Percentiles rank a stretch among this genome's conserved stretches.
phyloP scores from a whole-genome alignment of 116 monocot species.

The Cymodocea nodosa region DNA sequence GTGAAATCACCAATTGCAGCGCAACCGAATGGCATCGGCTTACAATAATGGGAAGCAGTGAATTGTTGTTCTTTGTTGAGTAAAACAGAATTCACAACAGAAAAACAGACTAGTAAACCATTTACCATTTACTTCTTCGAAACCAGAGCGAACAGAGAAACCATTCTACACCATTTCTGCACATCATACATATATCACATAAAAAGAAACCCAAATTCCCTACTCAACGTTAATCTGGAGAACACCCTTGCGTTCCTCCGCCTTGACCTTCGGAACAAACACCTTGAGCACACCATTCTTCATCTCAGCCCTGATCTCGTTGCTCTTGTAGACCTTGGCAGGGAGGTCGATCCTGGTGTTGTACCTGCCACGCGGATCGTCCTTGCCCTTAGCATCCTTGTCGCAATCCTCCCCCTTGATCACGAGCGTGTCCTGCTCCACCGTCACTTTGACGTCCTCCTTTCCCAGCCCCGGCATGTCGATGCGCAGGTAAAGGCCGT shows the following conservation, averaged over 20 bases:
- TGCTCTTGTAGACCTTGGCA: slow-evolving; percentile 31
- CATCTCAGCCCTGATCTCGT: slow-evolving; percentile 69
- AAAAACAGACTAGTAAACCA: too few species aligned
- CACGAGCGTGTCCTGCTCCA: slow-evolving; percentile 52
- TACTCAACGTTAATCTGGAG: slow-evolving; percentile 28
- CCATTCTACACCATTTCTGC: too few species aligned
- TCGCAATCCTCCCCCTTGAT: slow-evolving; percentile 31
- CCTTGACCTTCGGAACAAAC: slow-evolving; percentile 52
- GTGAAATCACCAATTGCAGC: too few species aligned
- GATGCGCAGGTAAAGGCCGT: slow-evolving; percentile 50
- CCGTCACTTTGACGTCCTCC: slow-evolving; percentile 58
- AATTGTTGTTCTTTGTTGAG: too few species aligned
- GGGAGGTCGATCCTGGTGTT: slow-evolving; percentile 33
- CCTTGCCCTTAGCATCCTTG: slow-evolving; percentile 6
- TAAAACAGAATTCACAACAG: too few species aligned
- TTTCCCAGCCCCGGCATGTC: slow-evolving; percentile 93
- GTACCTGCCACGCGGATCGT: slow-evolving; percentile 11
- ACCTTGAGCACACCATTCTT: slow-evolving; percentile 75
- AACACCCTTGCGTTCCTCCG: slow-evolving; percentile 38
- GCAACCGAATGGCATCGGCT: too few species aligned
- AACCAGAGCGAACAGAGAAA: too few species aligned
- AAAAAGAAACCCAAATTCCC: not conserved
- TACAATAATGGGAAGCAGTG: too few species aligned
- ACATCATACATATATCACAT: not conserved
- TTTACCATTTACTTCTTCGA: too few species aligned